Evolutionary conservation across 2,329 filamentous ascomycete genomes (phyloP).

Genomic region (Aspergillus viridinutans): DNA sequence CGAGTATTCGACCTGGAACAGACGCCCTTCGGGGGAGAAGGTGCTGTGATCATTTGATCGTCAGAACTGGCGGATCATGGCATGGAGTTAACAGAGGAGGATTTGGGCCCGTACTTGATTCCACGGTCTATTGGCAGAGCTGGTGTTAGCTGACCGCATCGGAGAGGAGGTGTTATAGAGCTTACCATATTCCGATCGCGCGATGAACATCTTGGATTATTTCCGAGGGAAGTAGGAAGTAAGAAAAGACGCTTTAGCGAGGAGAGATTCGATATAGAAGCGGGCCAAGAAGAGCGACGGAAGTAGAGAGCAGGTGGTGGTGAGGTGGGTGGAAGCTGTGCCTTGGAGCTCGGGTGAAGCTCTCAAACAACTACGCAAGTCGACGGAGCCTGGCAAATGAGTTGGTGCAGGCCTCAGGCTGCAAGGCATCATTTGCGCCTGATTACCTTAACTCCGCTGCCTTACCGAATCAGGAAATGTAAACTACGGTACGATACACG

Average conservation of each 20-base stretch:
- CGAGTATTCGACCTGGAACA: constrained; percentile 99
- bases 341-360: constrained; percentile 27
- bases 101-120: constrained; percentile 70
- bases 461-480: constrained; percentile 1
- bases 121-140: constrained; percentile 67
- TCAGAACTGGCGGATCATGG: constrained; percentile 17
- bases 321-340: constrained; percentile 17
- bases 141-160: constrained; percentile 34
- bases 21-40: constrained; percentile 98
- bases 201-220: constrained; percentile 88
- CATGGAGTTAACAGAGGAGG: constrained; percentile 1
- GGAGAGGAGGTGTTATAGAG: constrained; percentile 25
- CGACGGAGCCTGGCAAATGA: constrained; percentile 29
- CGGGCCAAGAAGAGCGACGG: not conserved
- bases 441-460: constrained; percentile 6
- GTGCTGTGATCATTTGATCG: constrained; percentile 57
- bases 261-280: not conserved
- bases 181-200: constrained; percentile 99
- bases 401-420: constrained; percentile 19
- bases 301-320: constrained; percentile 1
- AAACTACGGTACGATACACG: constrained; percentile 11
- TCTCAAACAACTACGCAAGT: constrained; percentile 35
- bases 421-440: constrained; percentile 9
- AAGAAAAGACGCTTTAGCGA: not conserved
- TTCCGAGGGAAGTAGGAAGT: constrained; percentile 8